Conservation (phyloP, 192 early-diverging fungal species). For the Linnemannia exigua region DNA sequence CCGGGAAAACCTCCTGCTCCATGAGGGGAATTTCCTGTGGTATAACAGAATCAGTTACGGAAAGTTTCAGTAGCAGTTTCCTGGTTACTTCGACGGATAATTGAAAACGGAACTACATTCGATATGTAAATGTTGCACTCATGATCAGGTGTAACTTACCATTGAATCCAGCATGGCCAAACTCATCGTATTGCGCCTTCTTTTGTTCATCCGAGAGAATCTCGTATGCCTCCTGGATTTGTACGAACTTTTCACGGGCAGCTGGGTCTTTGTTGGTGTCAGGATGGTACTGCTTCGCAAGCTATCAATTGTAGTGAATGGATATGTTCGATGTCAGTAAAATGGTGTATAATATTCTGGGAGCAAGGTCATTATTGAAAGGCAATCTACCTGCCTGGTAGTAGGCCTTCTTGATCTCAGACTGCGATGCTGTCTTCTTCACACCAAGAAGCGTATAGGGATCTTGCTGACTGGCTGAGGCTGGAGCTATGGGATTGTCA, state of each 20-base stretch:
- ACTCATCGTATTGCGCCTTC: constrained; percentile 92
- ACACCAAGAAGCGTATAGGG: constrained; percentile 92
- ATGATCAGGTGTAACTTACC: constrained; percentile 13
- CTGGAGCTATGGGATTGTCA: constrained; percentile 21
- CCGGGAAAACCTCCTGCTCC: constrained; percentile 72
- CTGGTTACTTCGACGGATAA: neutral
- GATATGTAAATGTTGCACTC: neutral
- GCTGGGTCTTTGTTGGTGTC: constrained; percentile 95
- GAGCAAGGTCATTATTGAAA: neutral
- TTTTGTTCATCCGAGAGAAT: constrained; percentile 95
- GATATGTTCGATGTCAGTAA: neutral
- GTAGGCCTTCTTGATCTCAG: constrained; percentile 98
- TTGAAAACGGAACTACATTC: neutral
- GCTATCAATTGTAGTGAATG: constrained; percentile 53
- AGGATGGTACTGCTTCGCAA: constrained; percentile 98
- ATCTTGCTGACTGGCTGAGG: constrained; percentile 68
- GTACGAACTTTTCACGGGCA: constrained; percentile 96
- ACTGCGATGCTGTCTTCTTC: constrained; percentile 77
- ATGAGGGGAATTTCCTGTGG: constrained; percentile 42
- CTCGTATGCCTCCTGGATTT: constrained; percentile 98
- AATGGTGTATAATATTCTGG: no score
- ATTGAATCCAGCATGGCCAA: constrained; percentile 73
- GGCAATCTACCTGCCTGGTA: constrained; percentile 73
- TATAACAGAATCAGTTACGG: neutral
- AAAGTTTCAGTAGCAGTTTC: neutral